Base-by-base conservation (phyloP, 2,329 filamentous ascomycete species). In the Teratosphaeria destructans region DNA sequence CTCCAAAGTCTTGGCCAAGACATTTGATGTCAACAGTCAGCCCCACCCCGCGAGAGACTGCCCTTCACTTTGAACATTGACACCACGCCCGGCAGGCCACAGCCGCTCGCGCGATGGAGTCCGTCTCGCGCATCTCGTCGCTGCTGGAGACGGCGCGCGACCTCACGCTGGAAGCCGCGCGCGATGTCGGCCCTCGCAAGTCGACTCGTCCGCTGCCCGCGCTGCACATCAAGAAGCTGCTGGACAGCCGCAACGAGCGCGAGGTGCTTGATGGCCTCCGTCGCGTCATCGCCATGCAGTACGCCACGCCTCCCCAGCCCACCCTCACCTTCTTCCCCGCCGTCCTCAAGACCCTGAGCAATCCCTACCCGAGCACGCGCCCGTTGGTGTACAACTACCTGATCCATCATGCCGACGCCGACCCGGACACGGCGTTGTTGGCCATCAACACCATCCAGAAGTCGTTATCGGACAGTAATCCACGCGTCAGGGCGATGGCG, bases 401-500 rank as follows among this genome's bases (percentile, higher is more conserved):
- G 63, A 87, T 97, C 62, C 90, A 95, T 72, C 92, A 99, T 81
- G 94, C 94, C 73, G 94, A 97, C 73, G 85, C 91, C 64, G 94
- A 97, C 71, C 94, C 93, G 60, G 94, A 99, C 75, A 88, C 96
- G 54, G 92, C 94, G 23, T 82, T 99, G 43, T 82, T 99, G 53
- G 96, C 92, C 61, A 96, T 99, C 82, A 99, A 99, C 76, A 95
- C 94, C 6, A 97, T 99, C 67, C 94, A 99, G 72, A 97, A 96
- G 76, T 96, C 93, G 10, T 83, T 99, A 60, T 95, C 91, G 27
- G 94, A 99, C 75, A 81, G 86, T 60, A 96, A 92, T 72, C 90
- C 94, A 1, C 89, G 95, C 71, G 85, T 96, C 23, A 87, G 94
- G 65, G 90, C 93, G 26, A 86, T 99, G 69, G 94, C 94, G 0